These are phyloP conservation scores for Priceomyces medius DNA, from an alignment of 805 yeast species.

Conservation along the genomic window DNA sequence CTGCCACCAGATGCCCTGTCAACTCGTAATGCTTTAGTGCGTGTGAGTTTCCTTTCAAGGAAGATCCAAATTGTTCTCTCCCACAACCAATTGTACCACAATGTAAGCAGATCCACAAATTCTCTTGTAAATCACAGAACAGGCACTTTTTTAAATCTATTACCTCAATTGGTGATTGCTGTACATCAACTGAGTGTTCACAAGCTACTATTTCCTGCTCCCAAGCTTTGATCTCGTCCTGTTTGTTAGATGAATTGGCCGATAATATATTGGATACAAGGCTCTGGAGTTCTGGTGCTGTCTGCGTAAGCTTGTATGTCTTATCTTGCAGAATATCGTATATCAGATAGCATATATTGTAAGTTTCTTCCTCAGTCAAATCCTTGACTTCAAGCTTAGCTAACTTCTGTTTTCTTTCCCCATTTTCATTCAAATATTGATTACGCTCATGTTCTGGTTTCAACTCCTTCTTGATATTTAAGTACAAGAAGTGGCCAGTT, in stretches of 20 bases:
- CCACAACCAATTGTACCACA: slow-evolving; percentile 97
- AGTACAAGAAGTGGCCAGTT: slow-evolving; percentile 53
- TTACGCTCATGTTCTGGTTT: slow-evolving; percentile 40
- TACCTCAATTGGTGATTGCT: slow-evolving; percentile 28
- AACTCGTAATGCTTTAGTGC: slow-evolving; percentile 70
- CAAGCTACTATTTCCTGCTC: slow-evolving; percentile 83
- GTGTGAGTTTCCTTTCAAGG: slow-evolving; percentile 86
- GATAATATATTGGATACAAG: slow-evolving; percentile 47
- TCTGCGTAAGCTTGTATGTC: slow-evolving; percentile 19
- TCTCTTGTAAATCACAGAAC: slow-evolving; percentile 64
- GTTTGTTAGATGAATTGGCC: slow-evolving; percentile 57
- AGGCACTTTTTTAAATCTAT: slow-evolving; percentile 46
- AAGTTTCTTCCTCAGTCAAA: slow-evolving; percentile 60
- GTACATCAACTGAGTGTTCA: slow-evolving; percentile 63
- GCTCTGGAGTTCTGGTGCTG: slow-evolving; percentile 20
- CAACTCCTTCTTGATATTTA: slow-evolving; percentile 55
- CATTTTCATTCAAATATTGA: slow-evolving; percentile 17
- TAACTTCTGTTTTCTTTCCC: slow-evolving; percentile 42
- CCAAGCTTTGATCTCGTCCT: slow-evolving; percentile 85
- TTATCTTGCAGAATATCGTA: slow-evolving; percentile 38
- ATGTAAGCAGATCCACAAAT: slow-evolving; percentile 87
- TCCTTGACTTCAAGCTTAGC: slow-evolving; percentile 68
- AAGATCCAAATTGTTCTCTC: slow-evolving; percentile 88
- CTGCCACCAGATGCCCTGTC: slow-evolving; percentile 74
- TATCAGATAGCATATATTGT: slow-evolving; percentile 43